Percentiles rank a stretch among this genome's conserved stretches.
Evolutionary conservation across 108 stramenopile species (phyloP).

Genomic region (Aureococcus anophagefferens): DNA sequence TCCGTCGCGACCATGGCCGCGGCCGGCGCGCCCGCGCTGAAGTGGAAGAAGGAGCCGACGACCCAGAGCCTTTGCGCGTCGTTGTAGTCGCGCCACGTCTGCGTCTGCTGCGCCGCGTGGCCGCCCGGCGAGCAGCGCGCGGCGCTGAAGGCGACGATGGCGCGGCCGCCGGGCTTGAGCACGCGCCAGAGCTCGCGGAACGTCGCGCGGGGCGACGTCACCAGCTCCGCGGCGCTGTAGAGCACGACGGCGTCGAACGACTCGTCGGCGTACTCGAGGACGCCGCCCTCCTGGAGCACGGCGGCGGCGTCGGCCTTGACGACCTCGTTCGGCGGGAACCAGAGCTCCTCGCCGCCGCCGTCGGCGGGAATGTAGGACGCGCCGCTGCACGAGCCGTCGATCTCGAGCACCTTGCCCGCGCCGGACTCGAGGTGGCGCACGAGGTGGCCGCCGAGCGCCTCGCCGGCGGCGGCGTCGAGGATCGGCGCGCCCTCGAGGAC

Average conservation of each 20-base stretch:
- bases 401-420: not conserved
- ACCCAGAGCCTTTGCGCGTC: constrained; percentile 41
- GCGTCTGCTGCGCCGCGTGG: constrained; percentile 21
- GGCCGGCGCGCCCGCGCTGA: constrained; percentile 4
- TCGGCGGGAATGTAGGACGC: not conserved
- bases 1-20: not conserved
- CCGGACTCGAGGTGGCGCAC: not conserved
- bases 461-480: too few species aligned
- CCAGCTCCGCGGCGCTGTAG: not conserved
- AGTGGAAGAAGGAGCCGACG: constrained; percentile 29
- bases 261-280: not conserved
- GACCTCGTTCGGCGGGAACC: not conserved
- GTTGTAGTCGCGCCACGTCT: constrained; percentile 31
- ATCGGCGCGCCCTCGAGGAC: too few species aligned
- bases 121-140: not conserved
- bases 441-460: not conserved
- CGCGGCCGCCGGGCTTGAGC: not conserved
- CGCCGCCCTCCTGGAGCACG: not conserved
- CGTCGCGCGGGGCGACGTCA: not conserved
- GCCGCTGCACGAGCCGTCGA: not conserved
- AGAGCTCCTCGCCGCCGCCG: not conserved
- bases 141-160: not conserved
- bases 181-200: constrained; percentile 2
- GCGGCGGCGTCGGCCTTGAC: not conserved
- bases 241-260: not conserved